These are phyloP conservation scores for Trematosphaeria pertusa DNA, from an alignment of 2,329 filamentous ascomycete genomes.

Conservation along the genomic window DNA sequence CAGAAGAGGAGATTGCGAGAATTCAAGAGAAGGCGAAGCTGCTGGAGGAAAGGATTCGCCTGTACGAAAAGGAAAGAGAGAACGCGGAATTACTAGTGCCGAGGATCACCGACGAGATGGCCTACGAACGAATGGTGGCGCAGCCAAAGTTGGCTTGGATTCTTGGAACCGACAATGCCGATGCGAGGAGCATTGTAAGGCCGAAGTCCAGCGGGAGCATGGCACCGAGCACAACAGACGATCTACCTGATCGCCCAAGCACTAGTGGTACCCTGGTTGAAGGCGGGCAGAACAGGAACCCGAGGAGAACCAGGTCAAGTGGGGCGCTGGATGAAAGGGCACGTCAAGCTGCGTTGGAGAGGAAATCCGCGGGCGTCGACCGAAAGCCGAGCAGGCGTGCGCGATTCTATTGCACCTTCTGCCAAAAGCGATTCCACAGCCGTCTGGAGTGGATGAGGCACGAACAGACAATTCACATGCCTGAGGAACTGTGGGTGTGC, in stretches of 20 bases:
- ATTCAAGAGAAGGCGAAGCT: slow-evolving; percentile 27
- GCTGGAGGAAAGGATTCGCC: slow-evolving; percentile 21
- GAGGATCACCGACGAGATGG: slow-evolving; percentile 27
- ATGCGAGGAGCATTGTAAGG: slow-evolving; percentile 17
- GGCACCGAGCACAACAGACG: slow-evolving; percentile 9
- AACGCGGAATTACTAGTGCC: slow-evolving; percentile 4
- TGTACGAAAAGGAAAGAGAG: slow-evolving; percentile 17
- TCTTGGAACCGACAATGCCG: slow-evolving; percentile 21
- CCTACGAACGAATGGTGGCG: slow-evolving; percentile 27
- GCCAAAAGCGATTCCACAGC: slow-evolving; percentile 41
- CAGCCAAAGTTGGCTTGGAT: slow-evolving; percentile 33
- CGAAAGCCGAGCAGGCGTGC: slow-evolving; percentile 22
- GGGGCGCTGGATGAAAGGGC: slow-evolving; percentile 19
- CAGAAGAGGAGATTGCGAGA: slow-evolving; percentile 23
- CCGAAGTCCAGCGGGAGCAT: slow-evolving; percentile 23
- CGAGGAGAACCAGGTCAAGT: slow-evolving; percentile 23
- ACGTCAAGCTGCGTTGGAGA: slow-evolving; percentile 5
- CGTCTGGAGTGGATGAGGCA: slow-evolving; percentile 66
- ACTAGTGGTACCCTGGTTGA: slow-evolving; percentile 14
- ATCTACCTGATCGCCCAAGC: slow-evolving; percentile 16
- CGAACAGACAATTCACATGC: slow-evolving; percentile 68
- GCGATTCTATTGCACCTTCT: slow-evolving; percentile 36
- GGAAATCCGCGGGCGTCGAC: slow-evolving; percentile 4
- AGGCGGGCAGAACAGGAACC: not conserved
- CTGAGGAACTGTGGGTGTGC: slow-evolving; percentile 37